Base-by-base conservation (phyloP, 1,139 yeast genomes). In the Debaryomycetaceae sp. region DNA sequence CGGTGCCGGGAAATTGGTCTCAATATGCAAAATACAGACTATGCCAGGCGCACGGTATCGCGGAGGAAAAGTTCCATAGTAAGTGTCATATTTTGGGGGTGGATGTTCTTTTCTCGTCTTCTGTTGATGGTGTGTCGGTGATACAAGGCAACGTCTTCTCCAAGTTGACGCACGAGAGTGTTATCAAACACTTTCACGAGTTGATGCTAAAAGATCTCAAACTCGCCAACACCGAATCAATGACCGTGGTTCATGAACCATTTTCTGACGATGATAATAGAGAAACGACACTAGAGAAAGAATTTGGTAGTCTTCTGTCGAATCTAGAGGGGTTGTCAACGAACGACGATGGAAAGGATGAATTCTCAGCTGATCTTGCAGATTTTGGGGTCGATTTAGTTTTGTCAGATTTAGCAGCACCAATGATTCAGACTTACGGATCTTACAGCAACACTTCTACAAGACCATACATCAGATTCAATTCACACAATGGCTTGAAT, bases 1-100 rank as follows among this genome's bases (percentile, higher is more conserved):
- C 78, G 60, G 96, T 96, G 0, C 99, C 99, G 0, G 99, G 99
- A 0, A 91, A 96, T 34, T 93, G 99, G 99, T 77, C 91, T 9
- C 88, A 84, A 53, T 95, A 87, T 31, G 85, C 96, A 6, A 59
- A 62, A 38, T 49, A 59, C 33, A 54, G 63, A 31, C 51, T 74
- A 47, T 58, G 65, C 37, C 54, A 56, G 34, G 43, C 65, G 2
- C 72, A 72, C 50, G 52, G 47, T 3, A 36, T 70, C 2, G 60
- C 56, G 0, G 78, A 79, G 6, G 81, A 79, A 39, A 65, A 78
- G 37, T 77, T 87, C 9, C 62, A 71, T 13, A 72, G 78, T 4
- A 68, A 70, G 22, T 91, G 97, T 13, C 75, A 78, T 40, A 79
- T 93, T 2, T 64, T 93, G 37, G 99, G 99, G 23, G 85, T 91